Conservation (phyloP, 306 rosid species). For the Crotalaria pallida region DNA sequence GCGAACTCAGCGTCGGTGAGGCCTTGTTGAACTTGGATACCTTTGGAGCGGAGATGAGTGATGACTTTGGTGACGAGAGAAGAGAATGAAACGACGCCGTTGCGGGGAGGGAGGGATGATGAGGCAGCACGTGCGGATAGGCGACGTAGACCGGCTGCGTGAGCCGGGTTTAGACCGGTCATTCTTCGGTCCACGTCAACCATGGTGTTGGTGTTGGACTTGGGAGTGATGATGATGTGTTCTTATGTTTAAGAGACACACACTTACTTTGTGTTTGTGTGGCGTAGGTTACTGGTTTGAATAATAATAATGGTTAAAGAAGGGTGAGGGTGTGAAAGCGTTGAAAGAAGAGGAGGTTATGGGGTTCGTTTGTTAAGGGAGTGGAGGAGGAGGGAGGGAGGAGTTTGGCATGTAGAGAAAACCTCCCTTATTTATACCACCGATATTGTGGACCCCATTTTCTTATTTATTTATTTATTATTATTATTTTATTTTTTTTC, state of each 20-base stretch:
- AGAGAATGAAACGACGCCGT: slow-evolving; percentile 75
- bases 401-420: slow-evolving; percentile 6
- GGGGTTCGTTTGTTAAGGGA: neutral
- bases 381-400: neutral
- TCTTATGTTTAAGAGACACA: too few species aligned
- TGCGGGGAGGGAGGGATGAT: slow-evolving; percentile 47
- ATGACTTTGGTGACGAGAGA: slow-evolving; percentile 60
- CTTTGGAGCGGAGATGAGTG: slow-evolving; percentile 61
- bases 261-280: neutral
- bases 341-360: neutral
- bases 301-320: neutral
- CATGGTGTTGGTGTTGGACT: slow-evolving; percentile 35
- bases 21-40: slow-evolving; percentile 61
- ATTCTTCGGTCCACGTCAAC: slow-evolving; percentile 99
- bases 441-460: slow-evolving; percentile 29
- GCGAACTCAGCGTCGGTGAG: slow-evolving; percentile 85
- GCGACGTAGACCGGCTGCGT: slow-evolving; percentile 85
- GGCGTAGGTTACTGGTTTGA: neutral
- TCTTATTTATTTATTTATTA: neutral
- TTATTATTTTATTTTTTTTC: neutral
- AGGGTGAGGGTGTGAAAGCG: neutral
- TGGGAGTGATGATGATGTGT: neutral
- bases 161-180: slow-evolving; percentile 94
- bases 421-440: slow-evolving; percentile 43
- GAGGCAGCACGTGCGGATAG: slow-evolving; percentile 94